Conservation (phyloP, 768 basidiomycete species). For the Suillus occidentalis region DNA sequence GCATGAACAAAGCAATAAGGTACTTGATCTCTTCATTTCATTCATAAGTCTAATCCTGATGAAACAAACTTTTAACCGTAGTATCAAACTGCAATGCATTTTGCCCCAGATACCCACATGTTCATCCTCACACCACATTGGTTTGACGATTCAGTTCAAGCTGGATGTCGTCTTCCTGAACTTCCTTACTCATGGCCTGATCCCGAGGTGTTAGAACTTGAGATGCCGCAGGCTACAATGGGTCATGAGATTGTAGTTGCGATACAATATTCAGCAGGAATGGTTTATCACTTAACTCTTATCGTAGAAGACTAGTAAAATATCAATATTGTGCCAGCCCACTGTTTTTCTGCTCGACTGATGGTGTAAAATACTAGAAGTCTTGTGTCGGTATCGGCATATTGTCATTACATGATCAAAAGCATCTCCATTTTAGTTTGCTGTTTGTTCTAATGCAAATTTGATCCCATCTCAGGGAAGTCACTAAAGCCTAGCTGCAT, state of each 20-base stretch:
- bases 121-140: constrained; percentile 82
- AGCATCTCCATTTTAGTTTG: no score
- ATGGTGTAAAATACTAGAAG: no score
- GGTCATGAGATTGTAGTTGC: not conserved
- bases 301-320: no score
- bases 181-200: constrained; percentile 74
- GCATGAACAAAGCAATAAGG: constrained; percentile 46
- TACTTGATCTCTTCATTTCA: constrained; percentile 27
- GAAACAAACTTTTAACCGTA: constrained; percentile 11
- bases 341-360: no score
- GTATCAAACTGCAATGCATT: constrained; percentile 54
- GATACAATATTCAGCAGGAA: no score
- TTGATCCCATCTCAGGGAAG: no score
- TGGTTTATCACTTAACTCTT: no score
- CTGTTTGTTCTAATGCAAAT: no score
- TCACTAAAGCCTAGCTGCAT: not conserved
- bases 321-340: no score
- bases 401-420: no score
- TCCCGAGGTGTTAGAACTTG: constrained; percentile 46
- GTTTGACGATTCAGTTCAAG: constrained; percentile 78
- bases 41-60: not conserved
- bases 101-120: constrained; percentile 56
- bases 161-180: constrained; percentile 54
- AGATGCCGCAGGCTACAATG: constrained; percentile 11
- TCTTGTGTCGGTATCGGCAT: no score